Evolutionary conservation across 2,329 filamentous ascomycete species (phyloP).

Genomic region (Akanthomyces dipterigenus): DNA sequence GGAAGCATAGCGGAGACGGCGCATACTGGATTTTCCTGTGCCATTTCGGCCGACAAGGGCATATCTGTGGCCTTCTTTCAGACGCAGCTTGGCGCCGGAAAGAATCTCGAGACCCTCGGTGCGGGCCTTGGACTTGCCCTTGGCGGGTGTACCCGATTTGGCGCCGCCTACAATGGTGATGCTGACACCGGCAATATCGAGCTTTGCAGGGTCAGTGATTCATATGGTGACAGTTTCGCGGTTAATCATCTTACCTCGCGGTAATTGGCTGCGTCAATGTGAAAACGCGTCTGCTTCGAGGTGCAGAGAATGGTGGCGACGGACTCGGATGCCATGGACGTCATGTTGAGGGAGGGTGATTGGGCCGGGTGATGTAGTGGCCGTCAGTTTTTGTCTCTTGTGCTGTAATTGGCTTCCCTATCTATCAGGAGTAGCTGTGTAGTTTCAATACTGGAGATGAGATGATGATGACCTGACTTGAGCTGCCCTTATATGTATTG

Average conservation of each 20-base stretch:
- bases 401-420: background rate
- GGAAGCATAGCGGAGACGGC: background rate
- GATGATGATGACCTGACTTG: background rate
- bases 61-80: conserved; percentile 70
- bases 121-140: conserved; percentile 44
- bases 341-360: conserved; percentile 27
- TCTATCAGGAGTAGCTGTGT: background rate
- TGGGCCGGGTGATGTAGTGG: background rate
- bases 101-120: conserved; percentile 59
- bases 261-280: conserved; percentile 48
- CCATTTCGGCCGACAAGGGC: conserved; percentile 76
- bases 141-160: conserved; percentile 18
- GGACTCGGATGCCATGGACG: conserved; percentile 43
- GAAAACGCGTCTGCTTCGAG: conserved; percentile 62
- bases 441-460: background rate
- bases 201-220: conserved; percentile 35
- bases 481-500: background rate
- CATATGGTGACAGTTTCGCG: background rate
- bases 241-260: conserved; percentile 42
- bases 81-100: conserved; percentile 58
- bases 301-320: conserved; percentile 52
- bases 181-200: conserved; percentile 66
- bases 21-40: conserved; percentile 71
- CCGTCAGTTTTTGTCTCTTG: background rate
- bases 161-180: conserved; percentile 48